These are phyloP conservation scores for Begonia masoniana DNA, from an alignment of 306 rosid species.

Conservation along the genomic window DNA sequence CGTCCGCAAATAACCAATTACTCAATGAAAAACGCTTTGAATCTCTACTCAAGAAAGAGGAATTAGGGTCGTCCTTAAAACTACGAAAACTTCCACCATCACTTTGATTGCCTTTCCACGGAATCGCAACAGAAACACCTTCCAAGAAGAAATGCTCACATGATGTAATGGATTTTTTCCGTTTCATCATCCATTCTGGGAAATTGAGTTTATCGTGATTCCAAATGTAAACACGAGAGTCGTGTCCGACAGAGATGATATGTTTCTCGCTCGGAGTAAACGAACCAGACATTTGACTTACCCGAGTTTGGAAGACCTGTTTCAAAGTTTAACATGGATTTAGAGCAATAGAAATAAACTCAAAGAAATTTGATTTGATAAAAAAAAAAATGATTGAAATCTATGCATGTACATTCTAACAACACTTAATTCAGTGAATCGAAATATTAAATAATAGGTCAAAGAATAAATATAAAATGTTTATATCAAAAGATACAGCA, in stretches of 20 bases:
- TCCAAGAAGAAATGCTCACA: constrained; percentile 60
- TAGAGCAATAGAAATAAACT: no score
- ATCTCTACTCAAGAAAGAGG: constrained; percentile 20
- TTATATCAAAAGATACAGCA: no score
- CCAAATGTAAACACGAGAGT: constrained; percentile 69
- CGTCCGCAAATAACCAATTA: constrained; percentile 58
- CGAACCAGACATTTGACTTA: constrained; percentile 70
- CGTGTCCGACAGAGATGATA: constrained; percentile 64
- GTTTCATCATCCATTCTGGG: constrained; percentile 15
- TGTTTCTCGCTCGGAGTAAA: constrained; percentile 46
- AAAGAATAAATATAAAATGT: no score
- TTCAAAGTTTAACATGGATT: background rate
- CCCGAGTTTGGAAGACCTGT: constrained; percentile 66
- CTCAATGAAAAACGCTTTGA: constrained; percentile 35
- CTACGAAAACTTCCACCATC: background rate
- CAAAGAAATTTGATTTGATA: no score
- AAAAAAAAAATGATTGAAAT: no score
- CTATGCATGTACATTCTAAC: no score
- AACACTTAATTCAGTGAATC: no score
- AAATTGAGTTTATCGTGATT: constrained; percentile 21
- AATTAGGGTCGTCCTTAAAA: constrained; percentile 1
- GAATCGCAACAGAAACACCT: constrained; percentile 65
- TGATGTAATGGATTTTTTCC: constrained; percentile 31
- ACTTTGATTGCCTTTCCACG: constrained; percentile 33
- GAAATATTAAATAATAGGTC: no score